A percentile compares a stretch with the other conserved stretches of the same genome.
Conservation (phyloP, 225 moss, liverwort and hornwort genomes). For the Sphagnum tenellum region DNA sequence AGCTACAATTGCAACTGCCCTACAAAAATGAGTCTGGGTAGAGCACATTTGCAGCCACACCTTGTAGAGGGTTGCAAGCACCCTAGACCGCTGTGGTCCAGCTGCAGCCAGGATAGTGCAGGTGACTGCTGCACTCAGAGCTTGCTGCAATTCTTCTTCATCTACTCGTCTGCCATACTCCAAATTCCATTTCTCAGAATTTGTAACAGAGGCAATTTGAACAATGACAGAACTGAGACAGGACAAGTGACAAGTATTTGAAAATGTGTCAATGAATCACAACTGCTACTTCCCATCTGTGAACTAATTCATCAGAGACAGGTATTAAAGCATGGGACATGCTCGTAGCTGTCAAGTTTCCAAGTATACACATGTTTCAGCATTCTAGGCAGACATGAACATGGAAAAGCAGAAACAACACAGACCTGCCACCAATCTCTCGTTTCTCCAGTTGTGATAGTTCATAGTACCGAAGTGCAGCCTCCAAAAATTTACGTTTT, state of each 20-base stretch:
- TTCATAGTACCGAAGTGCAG: slow-evolving; percentile 98
- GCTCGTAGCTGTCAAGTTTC: too few relatives aligned
- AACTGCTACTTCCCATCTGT: too few relatives aligned
- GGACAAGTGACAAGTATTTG: too few relatives aligned
- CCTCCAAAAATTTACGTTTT: slow-evolving; percentile 97
- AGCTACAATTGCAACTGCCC: too few relatives aligned
- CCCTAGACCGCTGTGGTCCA: slow-evolving; percentile 95
- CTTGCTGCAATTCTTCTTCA: slow-evolving; percentile 96
- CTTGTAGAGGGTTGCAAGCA: slow-evolving; percentile 98
- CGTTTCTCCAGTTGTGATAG: slow-evolving; percentile 95
- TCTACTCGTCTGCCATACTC: slow-evolving; percentile 55
- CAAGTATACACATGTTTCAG: too few relatives aligned
- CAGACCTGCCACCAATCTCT: slow-evolving; percentile 81
- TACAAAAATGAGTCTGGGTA: too few relatives aligned
- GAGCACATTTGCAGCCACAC: slow-evolving; percentile 9
- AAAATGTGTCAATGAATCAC: too few relatives aligned
- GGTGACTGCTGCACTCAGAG: slow-evolving; percentile 93
- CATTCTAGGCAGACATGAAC: too few relatives aligned
- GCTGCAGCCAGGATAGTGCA: slow-evolving; percentile 99
- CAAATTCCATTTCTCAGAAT: background rate
- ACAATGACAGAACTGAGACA: too few relatives aligned
- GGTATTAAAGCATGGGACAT: too few relatives aligned
- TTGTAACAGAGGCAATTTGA: background rate
- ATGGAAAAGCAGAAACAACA: background rate
- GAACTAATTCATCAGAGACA: too few relatives aligned